Evolutionary conservation across 768 basidiomycete species (phyloP), one percentile per base, ranked within the genome.

Genomic region (Pisolithus sp.): DNA sequence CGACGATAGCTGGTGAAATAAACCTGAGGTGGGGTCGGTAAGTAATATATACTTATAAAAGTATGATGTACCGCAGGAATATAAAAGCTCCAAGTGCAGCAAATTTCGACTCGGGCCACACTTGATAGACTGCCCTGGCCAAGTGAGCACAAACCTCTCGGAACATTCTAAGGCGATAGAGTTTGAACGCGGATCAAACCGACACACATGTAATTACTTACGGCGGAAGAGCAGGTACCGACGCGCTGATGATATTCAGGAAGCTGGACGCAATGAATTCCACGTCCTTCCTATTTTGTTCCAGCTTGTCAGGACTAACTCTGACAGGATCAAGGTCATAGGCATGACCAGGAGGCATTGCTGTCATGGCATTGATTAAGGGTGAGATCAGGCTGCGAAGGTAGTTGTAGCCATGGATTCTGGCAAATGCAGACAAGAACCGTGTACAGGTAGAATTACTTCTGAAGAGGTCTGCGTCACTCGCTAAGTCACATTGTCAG

Each of bases 361-460:
- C 73, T 5, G 76, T 68, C 78, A 96, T 87, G 20, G 79, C 80
- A 57, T 84, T 78, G 56, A 96, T 76, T 28, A 95, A 73, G 3
- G 92, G 90, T 40, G 78, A 73, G 43, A 95, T 78, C 21, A 94
- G 75, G 42, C 77, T 80, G 18, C 93, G 79, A n/a, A 96, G 73
- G 66, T 95, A 96, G 52, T 85, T 83, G 66, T 95, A 96, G 4
- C 93, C 94, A 54, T 93, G 90, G n/a, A 87, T 81, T 62, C 78
- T 83, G 4, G 89, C 90, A 59, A 94, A 94, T 2, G 84, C 81
- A 6, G 90, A 90, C 42, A 96, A 70, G 52, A 97, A 85, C 40
- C 88, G 74, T n/a, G 88, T 89, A 59, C 85, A 91, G 1, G 88
- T 89, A 2, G 88, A 86, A 65, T 95, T 96, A 54, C 87, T 77